Evolutionary conservation across 805 yeast species (phyloP).

Genomic region (Yarrowia porcina): DNA sequence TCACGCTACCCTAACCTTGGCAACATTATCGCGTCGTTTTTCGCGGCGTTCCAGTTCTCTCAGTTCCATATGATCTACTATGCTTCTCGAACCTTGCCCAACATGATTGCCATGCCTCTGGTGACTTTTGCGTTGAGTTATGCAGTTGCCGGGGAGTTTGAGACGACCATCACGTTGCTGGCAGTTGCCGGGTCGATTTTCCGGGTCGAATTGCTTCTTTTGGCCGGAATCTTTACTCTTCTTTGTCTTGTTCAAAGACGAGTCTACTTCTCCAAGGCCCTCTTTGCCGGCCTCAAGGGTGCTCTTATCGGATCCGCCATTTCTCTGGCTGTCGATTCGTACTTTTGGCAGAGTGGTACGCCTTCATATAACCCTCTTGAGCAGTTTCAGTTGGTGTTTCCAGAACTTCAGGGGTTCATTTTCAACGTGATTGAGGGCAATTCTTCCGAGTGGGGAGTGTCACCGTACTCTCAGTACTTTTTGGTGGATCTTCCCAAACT

Average conservation of each 20-base stretch:
- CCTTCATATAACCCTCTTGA: slow-evolving; percentile 12
- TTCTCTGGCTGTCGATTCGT: slow-evolving; percentile 60
- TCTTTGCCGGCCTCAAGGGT: slow-evolving; percentile 43
- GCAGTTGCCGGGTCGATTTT: slow-evolving; percentile 65
- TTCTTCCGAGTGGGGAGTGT: slow-evolving; percentile 77
- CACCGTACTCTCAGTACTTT: slow-evolving; percentile 71
- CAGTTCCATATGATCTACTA: slow-evolving; percentile 83
- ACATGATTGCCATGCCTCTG: slow-evolving; percentile 71
- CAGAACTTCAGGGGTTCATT: slow-evolving; percentile 69
- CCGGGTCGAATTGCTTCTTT: slow-evolving; percentile 64
- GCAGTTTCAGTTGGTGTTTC: slow-evolving; percentile 45
- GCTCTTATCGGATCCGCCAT: slow-evolving; percentile 48
- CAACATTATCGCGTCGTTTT: slow-evolving; percentile 45
- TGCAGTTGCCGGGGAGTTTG: slow-evolving; percentile 49
- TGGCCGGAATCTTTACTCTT: slow-evolving; percentile 44
- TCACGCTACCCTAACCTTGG: slow-evolving; percentile 26
- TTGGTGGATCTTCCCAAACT: slow-evolving; percentile 48
- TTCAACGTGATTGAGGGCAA: slow-evolving; percentile 78
- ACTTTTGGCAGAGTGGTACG: slow-evolving; percentile 59
- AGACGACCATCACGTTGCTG: slow-evolving; percentile 50
- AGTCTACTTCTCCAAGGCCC: slow-evolving; percentile 43
- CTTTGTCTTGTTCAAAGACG: slow-evolving; percentile 48
- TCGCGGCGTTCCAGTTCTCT: slow-evolving; percentile 52
- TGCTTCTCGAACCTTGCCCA: slow-evolving; percentile 84
- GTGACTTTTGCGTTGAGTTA: slow-evolving; percentile 54